These are phyloP conservation scores for Auricularia sp. DNA, from an alignment of 768 basidiomycete species.

Conservation along the genomic window DNA sequence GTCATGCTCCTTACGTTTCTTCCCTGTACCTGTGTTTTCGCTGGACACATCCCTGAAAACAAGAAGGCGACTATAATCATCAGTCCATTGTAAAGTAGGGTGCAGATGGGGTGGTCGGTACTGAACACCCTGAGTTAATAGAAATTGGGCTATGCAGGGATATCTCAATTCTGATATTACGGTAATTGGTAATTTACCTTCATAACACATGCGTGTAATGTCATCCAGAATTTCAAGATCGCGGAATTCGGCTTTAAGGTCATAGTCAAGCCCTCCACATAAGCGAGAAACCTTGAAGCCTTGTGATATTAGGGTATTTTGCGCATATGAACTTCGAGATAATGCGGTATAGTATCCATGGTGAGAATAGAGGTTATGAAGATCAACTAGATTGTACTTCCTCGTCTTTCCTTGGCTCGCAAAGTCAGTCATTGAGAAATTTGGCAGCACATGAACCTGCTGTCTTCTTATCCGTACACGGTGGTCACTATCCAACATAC, in stretches of 20 bases:
- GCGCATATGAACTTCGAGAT: constrained; percentile 3
- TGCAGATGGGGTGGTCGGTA: neutral
- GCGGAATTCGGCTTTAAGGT: neutral
- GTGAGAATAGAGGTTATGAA: neutral
- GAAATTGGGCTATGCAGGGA: neutral
- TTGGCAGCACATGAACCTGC: constrained; percentile 1
- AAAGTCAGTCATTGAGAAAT: constrained; percentile 3
- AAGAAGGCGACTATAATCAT: too few relatives aligned
- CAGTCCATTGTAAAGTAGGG: too few relatives aligned
- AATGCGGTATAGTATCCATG: constrained; percentile 9
- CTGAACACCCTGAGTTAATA: neutral
- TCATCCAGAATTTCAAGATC: neutral
- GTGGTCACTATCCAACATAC: neutral
- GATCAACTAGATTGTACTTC: neutral
- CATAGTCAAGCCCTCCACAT: neutral
- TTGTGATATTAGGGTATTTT: constrained; percentile 6
- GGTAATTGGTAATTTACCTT: neutral
- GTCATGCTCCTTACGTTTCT: too few relatives aligned
- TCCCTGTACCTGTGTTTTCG: too few relatives aligned
- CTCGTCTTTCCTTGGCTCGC: neutral
- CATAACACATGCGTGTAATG: neutral
- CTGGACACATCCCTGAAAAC: too few relatives aligned
- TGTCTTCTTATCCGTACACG: neutral
- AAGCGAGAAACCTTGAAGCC: neutral
- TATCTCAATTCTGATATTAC: neutral